Evolutionary conservation across 2,329 filamentous ascomycete genomes (phyloP).

Genomic region (Pseudogymnoascus sp.): DNA sequence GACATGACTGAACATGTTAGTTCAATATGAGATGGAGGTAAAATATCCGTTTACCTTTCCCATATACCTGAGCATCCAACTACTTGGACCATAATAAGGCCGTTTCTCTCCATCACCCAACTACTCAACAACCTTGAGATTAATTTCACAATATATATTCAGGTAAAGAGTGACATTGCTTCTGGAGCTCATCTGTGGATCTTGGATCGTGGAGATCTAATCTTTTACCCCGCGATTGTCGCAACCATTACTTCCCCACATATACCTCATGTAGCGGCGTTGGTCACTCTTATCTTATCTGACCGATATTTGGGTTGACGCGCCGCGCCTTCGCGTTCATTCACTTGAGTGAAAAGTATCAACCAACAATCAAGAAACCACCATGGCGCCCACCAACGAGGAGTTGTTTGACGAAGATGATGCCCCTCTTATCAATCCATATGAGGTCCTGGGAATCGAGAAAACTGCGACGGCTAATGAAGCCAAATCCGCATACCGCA

Average conservation of each 20-base stretch:
- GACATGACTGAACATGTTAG: neutral
- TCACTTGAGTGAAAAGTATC: neutral
- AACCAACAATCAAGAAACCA: neutral
- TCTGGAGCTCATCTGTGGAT: neutral
- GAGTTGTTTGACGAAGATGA: constrained; percentile 22
- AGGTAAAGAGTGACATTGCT: neutral
- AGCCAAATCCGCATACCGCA: constrained; percentile 86
- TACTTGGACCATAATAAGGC: neutral
- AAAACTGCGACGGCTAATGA: constrained; percentile 66
- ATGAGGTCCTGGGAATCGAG: constrained; percentile 67
- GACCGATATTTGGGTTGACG: neutral
- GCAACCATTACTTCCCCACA: neutral
- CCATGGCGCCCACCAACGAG: constrained; percentile 12
- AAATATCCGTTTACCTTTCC: too few relatives aligned
- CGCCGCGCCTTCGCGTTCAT: neutral
- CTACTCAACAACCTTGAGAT: neutral
- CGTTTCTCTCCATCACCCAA: neutral
- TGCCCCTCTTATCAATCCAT: constrained; percentile 55
- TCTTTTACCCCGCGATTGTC: neutral
- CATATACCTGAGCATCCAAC: neutral
- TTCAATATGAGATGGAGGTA: neutral
- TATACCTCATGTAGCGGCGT: neutral
- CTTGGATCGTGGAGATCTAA: neutral
- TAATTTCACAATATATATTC: neutral
- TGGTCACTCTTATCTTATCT: neutral